A percentile compares a stretch with the other conserved stretches of the same genome.
Evolutionary conservation across 768 basidiomycete species (phyloP).

Genomic region (Sarcodon sp.): DNA sequence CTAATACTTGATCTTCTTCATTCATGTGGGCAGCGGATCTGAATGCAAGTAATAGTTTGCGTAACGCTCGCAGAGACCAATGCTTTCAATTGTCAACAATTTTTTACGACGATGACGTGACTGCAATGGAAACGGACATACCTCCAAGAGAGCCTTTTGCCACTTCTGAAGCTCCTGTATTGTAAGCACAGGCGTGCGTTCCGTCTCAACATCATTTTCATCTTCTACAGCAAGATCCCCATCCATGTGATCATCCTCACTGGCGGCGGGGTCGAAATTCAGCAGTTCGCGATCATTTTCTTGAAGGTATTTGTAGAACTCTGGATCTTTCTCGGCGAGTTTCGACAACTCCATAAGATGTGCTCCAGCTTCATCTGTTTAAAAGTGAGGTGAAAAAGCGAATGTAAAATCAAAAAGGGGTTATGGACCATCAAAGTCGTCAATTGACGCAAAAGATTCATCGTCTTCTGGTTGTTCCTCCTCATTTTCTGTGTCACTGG

Average conservation of each 20-base stretch:
- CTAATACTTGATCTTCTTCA: constrained; percentile 66
- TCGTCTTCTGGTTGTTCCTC: constrained; percentile 37
- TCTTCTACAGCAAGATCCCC: constrained; percentile 35
- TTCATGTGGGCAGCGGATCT: constrained; percentile 85
- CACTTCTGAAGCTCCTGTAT: constrained; percentile 61
- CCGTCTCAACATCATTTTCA: constrained; percentile 31
- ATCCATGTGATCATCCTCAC: constrained; percentile 15
- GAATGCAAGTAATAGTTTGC: constrained; percentile 83
- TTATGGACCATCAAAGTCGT: constrained; percentile 54
- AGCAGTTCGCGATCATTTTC: constrained; percentile 92
- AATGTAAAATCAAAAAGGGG: neutral
- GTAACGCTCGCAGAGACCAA: constrained; percentile 70
- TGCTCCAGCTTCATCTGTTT: constrained; percentile 50
- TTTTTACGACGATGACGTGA: constrained; percentile 1
- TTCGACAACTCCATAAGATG: constrained; percentile 79
- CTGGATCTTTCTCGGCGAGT: constrained; percentile 94
- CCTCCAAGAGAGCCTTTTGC: constrained; percentile 86
- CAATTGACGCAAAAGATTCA: constrained; percentile 63
- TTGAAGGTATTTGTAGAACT: constrained; percentile 95
- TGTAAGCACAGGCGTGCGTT: constrained; percentile 43
- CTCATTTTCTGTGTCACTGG: constrained; percentile 15
- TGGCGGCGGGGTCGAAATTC: constrained; percentile 47
- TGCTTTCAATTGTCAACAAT: constrained; percentile 32
- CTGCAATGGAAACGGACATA: constrained; percentile 16
- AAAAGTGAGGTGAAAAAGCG: neutral